Base-by-base conservation (phyloP, 73 alveolate genomes). In the Blepharisma stoltei region DNA sequence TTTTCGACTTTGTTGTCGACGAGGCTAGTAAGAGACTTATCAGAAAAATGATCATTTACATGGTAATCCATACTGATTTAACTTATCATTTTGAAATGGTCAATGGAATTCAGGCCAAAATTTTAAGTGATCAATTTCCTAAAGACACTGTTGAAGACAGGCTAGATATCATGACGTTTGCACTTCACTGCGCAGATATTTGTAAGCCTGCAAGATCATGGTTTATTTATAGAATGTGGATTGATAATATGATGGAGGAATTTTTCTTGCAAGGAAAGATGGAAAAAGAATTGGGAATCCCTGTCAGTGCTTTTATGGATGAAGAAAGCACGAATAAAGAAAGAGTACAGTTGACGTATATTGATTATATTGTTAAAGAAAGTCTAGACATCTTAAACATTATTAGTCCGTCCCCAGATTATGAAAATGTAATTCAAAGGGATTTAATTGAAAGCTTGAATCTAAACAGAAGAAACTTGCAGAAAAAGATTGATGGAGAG, bases 271-370 rank as follows among this genome's bases (percentile, higher is more conserved):
- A 93, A 83, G 97, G 96, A 6, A 95, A 90, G 78, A 86, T 90
- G 89, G 97, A 93, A 82, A 93, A 93, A 83, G 85, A 71, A 44
- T 82, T 91, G 43, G 91, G 83, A 76, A 66, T 93, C 9, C 90
- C 95, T n/a, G 81, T 90, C 65, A 77, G 92, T 49, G 78, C 81
- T 69, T 92, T 92, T 77, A 91, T 93, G 93, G 98, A 93, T 73
- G 88, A 96, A 67, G 96, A 88, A 50, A 90, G 88, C 54, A 89
- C 98, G 14, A 86, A 86, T 82, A 84, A 68, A 46, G 95, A 88
- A 70, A 85, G 86, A 70, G 92, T 69, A 1, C 83, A 78, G 83
- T 67, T 83, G 48, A 88, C 88, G 8, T 83, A 78, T 83, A 83
- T 83, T 43, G 69, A 70, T 55, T 76, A 75, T 66, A 80, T 83